Percentiles rank a stretch among this genome's conserved stretches.
phyloP scores from a whole-genome alignment of 768 basidiomycete species.

The Termitomyces sp. region DNA sequence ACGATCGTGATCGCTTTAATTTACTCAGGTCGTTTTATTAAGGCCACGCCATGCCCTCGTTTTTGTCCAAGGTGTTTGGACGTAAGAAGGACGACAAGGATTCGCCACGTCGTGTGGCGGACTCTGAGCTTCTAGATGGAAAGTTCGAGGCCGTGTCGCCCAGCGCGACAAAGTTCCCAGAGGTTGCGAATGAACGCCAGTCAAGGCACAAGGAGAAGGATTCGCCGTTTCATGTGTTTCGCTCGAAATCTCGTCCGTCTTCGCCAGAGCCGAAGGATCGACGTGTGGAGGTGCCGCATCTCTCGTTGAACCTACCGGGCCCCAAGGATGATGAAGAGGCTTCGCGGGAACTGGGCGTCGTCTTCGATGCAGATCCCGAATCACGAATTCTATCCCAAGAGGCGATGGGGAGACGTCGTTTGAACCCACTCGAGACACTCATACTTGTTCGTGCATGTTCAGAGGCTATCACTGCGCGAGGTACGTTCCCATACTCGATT shows the following conservation, averaged over 20 bases:
- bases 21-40: slow-evolving; percentile 14
- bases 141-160: slow-evolving; percentile 71
- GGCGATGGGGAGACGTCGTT: slow-evolving; percentile 49
- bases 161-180: slow-evolving; percentile 33
- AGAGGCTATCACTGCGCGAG: slow-evolving; percentile 58
- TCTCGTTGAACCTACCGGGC: slow-evolving; percentile 58
- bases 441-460: slow-evolving; percentile 63
- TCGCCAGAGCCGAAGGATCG: slow-evolving; percentile 31
- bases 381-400: slow-evolving; percentile 41
- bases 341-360: slow-evolving; percentile 45
- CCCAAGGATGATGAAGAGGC: slow-evolving; percentile 44
- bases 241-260: slow-evolving; percentile 35
- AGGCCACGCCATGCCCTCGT: slow-evolving; percentile 53
- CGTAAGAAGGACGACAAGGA: slow-evolving; percentile 63
- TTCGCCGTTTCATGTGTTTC: slow-evolving; percentile 44
- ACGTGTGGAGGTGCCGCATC: slow-evolving; percentile 40
- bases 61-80: slow-evolving; percentile 74
- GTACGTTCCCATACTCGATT: slow-evolving; percentile 31
- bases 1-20: slow-evolving; percentile 5
- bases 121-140: slow-evolving; percentile 57
- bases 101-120: slow-evolving; percentile 25
- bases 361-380: slow-evolving; percentile 58
- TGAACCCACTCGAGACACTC: slow-evolving; percentile 61
- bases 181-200: slow-evolving; percentile 25
- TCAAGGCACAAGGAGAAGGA: slow-evolving; percentile 40